Evolutionary conservation across 495 filamentous ascomycete genomes (phyloP).

Genomic region (Penicillium malachiteum): DNA sequence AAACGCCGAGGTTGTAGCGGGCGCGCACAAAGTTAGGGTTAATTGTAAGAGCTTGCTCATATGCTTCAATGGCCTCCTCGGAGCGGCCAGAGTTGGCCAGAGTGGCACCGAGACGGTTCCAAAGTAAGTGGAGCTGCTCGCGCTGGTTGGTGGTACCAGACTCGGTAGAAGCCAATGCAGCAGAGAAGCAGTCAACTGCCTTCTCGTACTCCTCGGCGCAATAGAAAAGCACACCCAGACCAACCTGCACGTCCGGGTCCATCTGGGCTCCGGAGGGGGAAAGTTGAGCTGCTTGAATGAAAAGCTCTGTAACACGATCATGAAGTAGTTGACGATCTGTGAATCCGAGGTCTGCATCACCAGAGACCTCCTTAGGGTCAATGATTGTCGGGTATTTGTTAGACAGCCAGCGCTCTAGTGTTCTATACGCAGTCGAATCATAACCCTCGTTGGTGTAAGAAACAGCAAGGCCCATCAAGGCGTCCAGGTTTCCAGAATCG

Average conservation of each 20-base stretch:
- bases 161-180: constrained; percentile 81
- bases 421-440: constrained; percentile 93
- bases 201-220: constrained; percentile 97
- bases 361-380: constrained; percentile 62
- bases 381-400: constrained; percentile 86
- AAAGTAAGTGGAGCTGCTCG: constrained; percentile 84
- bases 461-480: constrained; percentile 92
- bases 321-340: constrained; percentile 89
- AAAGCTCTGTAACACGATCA: constrained; percentile 82
- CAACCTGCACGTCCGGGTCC: constrained; percentile 98
- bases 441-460: constrained; percentile 99
- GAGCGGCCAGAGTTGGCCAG: constrained; percentile 89
- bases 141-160: constrained; percentile 71
- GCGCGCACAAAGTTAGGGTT: constrained; percentile 95
- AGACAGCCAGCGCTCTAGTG: constrained; percentile 92
- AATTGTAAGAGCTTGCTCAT: constrained; percentile 84
- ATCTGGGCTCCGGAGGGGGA: constrained; percentile 84
- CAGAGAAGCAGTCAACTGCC: constrained; percentile 95
- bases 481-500: constrained; percentile 80
- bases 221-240: constrained; percentile 96
- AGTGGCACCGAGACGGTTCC: constrained; percentile 96
- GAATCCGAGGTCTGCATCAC: constrained; percentile 76
- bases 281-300: constrained; percentile 88
- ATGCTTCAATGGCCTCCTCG: constrained; percentile 95
- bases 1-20: constrained; percentile 93